Evolutionary conservation across 179 eudicot species (phyloP).

Genomic region (Vitellaria paradoxa): DNA sequence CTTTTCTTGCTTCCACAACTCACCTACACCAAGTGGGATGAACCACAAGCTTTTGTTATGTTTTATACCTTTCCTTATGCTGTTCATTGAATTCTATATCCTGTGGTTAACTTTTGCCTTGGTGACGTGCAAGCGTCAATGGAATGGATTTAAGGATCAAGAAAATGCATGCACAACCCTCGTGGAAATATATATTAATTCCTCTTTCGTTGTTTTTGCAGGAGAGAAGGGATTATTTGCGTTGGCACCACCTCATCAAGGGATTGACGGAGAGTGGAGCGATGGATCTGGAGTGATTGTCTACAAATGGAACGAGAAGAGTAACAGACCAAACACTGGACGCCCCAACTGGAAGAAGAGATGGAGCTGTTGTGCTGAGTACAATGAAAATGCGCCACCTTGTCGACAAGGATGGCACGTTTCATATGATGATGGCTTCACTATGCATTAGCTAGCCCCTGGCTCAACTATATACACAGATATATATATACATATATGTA

Average conservation of each 20-base stretch:
- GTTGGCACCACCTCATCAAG: conserved; percentile 65
- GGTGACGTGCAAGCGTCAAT: no score
- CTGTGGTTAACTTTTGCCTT: no score
- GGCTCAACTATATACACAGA: no score
- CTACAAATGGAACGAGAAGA: conserved; percentile 57
- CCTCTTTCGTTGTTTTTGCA: conserved; percentile 13
- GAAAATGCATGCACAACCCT: no score
- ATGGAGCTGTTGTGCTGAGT: conserved; percentile 73
- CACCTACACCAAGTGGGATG: no score
- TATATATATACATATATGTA: no score
- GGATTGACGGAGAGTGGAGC: conserved; percentile 72
- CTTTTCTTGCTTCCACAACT: no score
- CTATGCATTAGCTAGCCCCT: conserved; percentile 27
- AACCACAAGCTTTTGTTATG: no score
- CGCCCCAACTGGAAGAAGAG: conserved; percentile 57
- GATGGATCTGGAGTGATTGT: conserved; percentile 60
- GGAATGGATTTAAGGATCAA: no score
- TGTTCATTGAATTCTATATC: no score
- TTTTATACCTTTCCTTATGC: no score
- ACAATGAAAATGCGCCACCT: conserved; percentile 57
- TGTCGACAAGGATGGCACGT: conserved; percentile 71
- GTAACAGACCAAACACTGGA: conserved; percentile 57
- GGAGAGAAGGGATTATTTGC: conserved; percentile 61
- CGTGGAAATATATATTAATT: background rate
- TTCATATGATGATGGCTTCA: conserved; percentile 57